Base-by-base conservation (phyloP, 2,329 filamentous ascomycete species). In the Exophiala mesophila region DNA sequence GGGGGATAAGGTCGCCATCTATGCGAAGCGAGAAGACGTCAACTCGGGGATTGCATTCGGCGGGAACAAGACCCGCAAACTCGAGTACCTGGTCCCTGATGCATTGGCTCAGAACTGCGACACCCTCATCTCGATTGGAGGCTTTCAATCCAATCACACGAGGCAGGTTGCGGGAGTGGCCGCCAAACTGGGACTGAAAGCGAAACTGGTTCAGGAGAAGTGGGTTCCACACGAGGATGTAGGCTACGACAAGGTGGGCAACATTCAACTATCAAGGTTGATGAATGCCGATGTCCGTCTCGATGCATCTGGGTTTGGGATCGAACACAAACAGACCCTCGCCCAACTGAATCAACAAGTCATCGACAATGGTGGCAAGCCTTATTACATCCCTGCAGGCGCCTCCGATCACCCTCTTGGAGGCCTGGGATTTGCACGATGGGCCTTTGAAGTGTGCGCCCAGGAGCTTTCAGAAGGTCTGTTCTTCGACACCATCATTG, bases 301-400 rank as follows among this genome's bases (percentile, higher is more conserved):
- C 0, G 76, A 82, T 55, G 67, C 72, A 0, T 75, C 75, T 0
- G 63, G 63, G 0, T 85, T 85, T 55, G 80, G 81, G 18, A 85
- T 85, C 52, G 78, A 78, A 61, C 81, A 85, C 64, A 84, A 83
- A 63, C 61, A 65, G 1, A 80, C 78, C 0, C 70, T 82, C 3
- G 68, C 71, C 36, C 61, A 68, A 1, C 66, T 83, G 3, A 69
- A 72, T 30, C 63, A 72, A 10, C 75, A 81, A 55, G 71, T 80
- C 12, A 63, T 67, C 44, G 59, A 55, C 1, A 58, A 58, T 1
- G 82, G 79, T 0, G 71, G 73, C 26, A 80, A 76, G 59, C 79
- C 82, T 0, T 87, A 85, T 57, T 83, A 82, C 57, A 84, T 86
- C 50, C 83, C 83, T 3, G 81, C 82, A 0, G 82, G 82, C 0